Evolutionary conservation across 2,329 filamentous ascomycete species (phyloP), one percentile per base, ranked within the genome.

Genomic region (Cadophora luteo-olivacea): DNA sequence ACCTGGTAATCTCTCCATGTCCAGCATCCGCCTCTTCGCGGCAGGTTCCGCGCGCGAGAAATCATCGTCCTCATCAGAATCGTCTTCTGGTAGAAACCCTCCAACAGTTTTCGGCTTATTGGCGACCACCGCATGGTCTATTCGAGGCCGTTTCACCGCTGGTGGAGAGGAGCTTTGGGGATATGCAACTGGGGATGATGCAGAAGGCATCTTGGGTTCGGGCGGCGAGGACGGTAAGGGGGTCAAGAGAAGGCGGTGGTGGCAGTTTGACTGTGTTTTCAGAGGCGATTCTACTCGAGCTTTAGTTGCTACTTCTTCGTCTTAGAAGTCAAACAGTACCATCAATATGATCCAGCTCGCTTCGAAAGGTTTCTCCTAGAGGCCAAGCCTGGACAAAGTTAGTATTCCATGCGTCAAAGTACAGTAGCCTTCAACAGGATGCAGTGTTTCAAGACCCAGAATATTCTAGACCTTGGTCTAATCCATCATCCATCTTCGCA

Each of bases 171-270:
- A 77, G 52, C 72, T 77, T 14, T 61, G 68, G 11, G 76, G 75
- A 57, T 78, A 77, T 61, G 82, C 76, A 24, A 89, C 79, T 2
- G 89, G 86, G 16, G 89, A 89, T 7, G 89, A 90, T 49, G 86
- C 82, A 48, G 85, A 82, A 32, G 87, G 80, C 88, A 91, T 91
- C 54, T 74, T 82, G 68, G 69, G 33, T 29, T 22, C 67, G 49
- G 72, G 70, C 49, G 82, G 81, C 33, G 82, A 84, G 0, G 81
- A 82, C 61, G 65, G 12, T 70, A 67, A 66, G 72, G 70, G 67
- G 19, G 61, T 52, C 32, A 49, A 38, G 24, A 67, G 32, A 9
- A 51, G 25, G 25, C 62, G 68, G 32, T 49, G 54, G 60, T 68
- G 32, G 9, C 48, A 32, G 25, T 65, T 68, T 29, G 52, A 61